phyloP scores from a whole-genome alignment of 257 asterid genomes.

The Solanum dulcamara region DNA sequence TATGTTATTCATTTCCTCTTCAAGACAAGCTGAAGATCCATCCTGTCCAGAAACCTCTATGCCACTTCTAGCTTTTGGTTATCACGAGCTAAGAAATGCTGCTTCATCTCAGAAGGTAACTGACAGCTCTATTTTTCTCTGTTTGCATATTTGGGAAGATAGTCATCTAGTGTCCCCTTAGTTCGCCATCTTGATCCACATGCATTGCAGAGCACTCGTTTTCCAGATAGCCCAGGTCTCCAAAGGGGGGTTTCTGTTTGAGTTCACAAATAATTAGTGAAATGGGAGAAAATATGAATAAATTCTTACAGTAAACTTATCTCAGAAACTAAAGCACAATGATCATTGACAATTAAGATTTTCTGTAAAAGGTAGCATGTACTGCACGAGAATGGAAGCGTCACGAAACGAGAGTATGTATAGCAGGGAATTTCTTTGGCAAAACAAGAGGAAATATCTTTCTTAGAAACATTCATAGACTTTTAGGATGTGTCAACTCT shows the following conservation, averaged over 20 bases:
- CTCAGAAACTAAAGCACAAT: neutral
- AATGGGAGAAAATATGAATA: neutral
- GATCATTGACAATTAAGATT: neutral
- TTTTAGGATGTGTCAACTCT: neutral
- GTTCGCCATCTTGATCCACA: conserved; percentile 22
- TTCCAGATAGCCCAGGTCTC: conserved; percentile 17
- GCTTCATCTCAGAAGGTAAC: neutral
- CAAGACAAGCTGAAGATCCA: neutral
- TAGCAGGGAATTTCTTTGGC: neutral
- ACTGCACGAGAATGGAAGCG: neutral
- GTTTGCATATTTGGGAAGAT: conserved; percentile 1
- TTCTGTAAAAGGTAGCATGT: neutral
- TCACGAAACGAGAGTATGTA: neutral
- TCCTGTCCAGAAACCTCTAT: neutral
- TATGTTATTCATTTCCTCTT: neutral
- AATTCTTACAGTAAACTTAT: neutral
- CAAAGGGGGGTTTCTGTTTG: conserved; percentile 12
- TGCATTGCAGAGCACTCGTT: conserved; percentile 25
- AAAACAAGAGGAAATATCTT: neutral
- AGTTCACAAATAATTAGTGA: neutral
- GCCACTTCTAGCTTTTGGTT: neutral
- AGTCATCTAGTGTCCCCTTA: conserved; percentile 6
- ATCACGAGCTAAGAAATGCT: neutral
- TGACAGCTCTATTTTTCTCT: neutral
- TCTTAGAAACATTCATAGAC: neutral